Percentiles rank a stretch among this genome's conserved stretches.
These are phyloP conservation scores for Pseudonitzschia multiseries DNA, from an alignment of 108 stramenopile genomes.

Conservation along the genomic window DNA sequence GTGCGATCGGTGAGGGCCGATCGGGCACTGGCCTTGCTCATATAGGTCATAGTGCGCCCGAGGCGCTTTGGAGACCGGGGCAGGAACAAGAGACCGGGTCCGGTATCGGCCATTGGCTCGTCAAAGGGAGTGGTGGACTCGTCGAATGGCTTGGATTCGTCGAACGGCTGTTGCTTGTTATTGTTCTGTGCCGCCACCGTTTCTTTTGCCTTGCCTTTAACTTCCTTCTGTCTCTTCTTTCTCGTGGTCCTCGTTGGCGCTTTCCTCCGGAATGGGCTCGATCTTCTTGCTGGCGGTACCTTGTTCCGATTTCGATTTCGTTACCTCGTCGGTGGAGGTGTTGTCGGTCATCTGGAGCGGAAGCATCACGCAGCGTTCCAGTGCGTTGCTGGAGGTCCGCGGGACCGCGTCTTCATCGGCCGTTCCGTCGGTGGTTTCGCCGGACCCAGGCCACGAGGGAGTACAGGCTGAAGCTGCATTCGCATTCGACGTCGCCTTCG, in stretches of 20 bases:
- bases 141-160: constrained; percentile 22
- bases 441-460: no score
- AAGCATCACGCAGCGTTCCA: neutral
- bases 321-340: no score
- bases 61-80: constrained; percentile 17
- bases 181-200: neutral
- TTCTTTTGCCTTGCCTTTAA: neutral
- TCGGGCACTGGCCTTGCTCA: constrained; percentile 29
- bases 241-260: neutral
- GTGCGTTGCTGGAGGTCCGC: neutral
- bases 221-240: neutral
- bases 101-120: constrained; percentile 25
- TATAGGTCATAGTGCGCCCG: constrained; percentile 23
- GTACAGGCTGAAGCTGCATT: no score
- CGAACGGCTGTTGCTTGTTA: constrained; percentile 27
- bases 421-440: neutral
- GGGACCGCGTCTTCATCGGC: neutral
- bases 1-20: constrained; percentile 39
- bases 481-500: no score
- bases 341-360: neutral
- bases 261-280: no score
- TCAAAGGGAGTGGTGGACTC: constrained; percentile 13
- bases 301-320: neutral
- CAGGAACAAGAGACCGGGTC: constrained; percentile 2
- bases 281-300: neutral